Conservation (phyloP, 1,139 yeast genomes). For the Nakaseomyces nivariensis region DNA sequence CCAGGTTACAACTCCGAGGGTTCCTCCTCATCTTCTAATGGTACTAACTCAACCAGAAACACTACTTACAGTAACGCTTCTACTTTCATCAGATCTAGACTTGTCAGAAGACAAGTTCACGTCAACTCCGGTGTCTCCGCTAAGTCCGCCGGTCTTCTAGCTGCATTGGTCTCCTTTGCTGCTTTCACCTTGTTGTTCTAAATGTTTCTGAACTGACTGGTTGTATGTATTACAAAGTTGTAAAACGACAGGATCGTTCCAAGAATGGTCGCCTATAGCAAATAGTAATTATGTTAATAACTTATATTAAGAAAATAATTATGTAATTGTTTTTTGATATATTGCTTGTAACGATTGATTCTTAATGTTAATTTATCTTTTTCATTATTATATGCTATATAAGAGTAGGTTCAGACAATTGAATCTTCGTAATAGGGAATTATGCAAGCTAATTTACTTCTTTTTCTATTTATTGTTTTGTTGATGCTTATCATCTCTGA, state of each 20-base stretch:
- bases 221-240: not conserved
- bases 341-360: not conserved
- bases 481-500: not conserved
- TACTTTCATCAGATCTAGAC: not conserved
- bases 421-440: too few species aligned
- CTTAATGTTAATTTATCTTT: not conserved
- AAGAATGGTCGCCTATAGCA: too few species aligned
- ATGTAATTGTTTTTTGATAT: not conserved
- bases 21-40: not conserved
- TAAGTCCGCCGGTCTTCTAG: not conserved
- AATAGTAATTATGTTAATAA: too few species aligned
- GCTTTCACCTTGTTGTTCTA: not conserved
- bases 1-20: slow-evolving; percentile 30
- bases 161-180: not conserved
- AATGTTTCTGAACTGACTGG: not conserved
- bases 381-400: too few species aligned
- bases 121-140: not conserved
- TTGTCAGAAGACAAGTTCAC: not conserved
- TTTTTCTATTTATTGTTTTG: not conserved
- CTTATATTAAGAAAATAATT: too few species aligned
- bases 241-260: too few species aligned
- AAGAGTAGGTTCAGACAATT: too few species aligned
- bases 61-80: not conserved
- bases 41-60: not conserved
- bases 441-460: not conserved